These are phyloP conservation scores for Pyrenochaeta sp. DNA, from an alignment of 2,329 filamentous ascomycete genomes.

Conservation along the genomic window DNA sequence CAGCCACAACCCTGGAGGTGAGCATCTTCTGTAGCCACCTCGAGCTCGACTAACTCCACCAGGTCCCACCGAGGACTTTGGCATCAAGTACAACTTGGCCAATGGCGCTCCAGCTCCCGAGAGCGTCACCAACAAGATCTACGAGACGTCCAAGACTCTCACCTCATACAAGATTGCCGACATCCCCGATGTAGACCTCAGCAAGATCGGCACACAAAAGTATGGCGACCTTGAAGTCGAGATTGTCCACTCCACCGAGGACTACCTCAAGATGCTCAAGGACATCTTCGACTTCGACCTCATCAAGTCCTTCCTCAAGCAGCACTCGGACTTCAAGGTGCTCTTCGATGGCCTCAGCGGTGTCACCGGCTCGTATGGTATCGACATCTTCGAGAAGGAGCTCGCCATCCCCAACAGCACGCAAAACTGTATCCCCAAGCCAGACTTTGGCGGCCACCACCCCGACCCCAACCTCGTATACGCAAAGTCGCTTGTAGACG, in stretches of 20 bases:
- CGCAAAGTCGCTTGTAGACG: slow-evolving; percentile 91
- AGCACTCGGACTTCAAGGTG: slow-evolving; percentile 92
- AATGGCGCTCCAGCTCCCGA: slow-evolving; percentile 97
- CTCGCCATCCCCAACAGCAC: slow-evolving; percentile 82
- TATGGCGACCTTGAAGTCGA: slow-evolving; percentile 92
- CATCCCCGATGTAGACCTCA: slow-evolving; percentile 85
- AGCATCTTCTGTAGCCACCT: slow-evolving; percentile 41
- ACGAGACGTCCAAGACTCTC: slow-evolving; percentile 85
- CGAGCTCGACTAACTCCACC: slow-evolving; percentile 11
- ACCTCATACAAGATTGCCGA: slow-evolving; percentile 91
- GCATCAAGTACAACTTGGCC: slow-evolving; percentile 99
- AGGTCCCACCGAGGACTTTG: slow-evolving; percentile 95
- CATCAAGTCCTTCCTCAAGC: slow-evolving; percentile 90
- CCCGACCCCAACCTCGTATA: slow-evolving; percentile 98
- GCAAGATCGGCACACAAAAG: slow-evolving; percentile 79
- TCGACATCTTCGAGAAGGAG: slow-evolving; percentile 93
- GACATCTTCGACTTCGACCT: slow-evolving; percentile 97
- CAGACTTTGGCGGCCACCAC: slow-evolving; percentile 96
- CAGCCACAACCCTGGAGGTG: slow-evolving; percentile 97
- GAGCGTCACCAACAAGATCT: slow-evolving; percentile 98
- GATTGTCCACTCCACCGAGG: slow-evolving; percentile 88
- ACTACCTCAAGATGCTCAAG: slow-evolving; percentile 95
- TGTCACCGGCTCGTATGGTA: slow-evolving; percentile 94
- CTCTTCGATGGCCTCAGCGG: slow-evolving; percentile 94
- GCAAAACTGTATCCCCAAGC: slow-evolving; percentile 90